phyloP scores from a whole-genome alignment of 129 eudicot genomes.

The Deinandra increscens region DNA sequence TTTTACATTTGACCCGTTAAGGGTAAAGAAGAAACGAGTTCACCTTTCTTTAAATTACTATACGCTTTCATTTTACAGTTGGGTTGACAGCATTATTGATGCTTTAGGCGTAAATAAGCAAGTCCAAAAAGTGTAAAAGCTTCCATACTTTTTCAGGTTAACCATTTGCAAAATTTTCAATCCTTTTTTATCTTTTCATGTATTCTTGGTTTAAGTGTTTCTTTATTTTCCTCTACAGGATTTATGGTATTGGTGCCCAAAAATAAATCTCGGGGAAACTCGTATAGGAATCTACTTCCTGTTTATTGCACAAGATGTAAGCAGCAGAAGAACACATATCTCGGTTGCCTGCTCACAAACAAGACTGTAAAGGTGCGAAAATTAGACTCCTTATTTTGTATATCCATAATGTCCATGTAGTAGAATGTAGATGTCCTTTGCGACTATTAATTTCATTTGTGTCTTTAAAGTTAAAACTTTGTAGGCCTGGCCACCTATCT shows the following conservation, averaged over 20 bases:
- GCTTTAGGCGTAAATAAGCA: conserved; percentile 59
- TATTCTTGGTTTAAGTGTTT: background rate
- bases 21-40: background rate
- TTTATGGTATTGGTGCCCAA: conserved; percentile 5
- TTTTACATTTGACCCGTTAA: background rate
- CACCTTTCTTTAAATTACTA: background rate
- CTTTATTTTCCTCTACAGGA: conserved; percentile 11
- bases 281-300: too few species aligned
- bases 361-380: conserved; percentile 5
- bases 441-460: background rate
- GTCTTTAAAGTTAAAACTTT: too few species aligned
- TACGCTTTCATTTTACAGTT: conserved; percentile 41
- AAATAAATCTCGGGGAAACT: background rate
- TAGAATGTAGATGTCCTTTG: conserved; percentile 18
- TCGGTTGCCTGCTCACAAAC: background rate
- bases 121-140: conserved; percentile 51
- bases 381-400: conserved; percentile 21
- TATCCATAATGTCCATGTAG: background rate
- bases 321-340: conserved; percentile 20
- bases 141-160: conserved; percentile 22
- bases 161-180: background rate
- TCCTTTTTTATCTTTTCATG: background rate
- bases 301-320: conserved; percentile 4
- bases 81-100: conserved; percentile 76
- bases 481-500: too few species aligned